These are phyloP conservation scores for Lathyrus sativus DNA, from an alignment of 306 rosid genomes.

Conservation along the genomic window DNA sequence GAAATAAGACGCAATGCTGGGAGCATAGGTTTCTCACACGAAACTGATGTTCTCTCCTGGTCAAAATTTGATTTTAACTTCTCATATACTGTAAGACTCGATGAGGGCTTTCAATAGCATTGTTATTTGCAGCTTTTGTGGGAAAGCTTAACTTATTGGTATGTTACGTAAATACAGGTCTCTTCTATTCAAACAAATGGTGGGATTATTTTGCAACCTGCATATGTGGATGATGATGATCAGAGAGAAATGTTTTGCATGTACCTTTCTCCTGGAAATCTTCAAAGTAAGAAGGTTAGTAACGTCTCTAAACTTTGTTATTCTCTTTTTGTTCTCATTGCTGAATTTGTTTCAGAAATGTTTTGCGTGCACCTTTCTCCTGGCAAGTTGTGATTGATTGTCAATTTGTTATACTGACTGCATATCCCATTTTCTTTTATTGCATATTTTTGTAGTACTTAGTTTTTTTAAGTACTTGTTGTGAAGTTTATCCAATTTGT, in stretches of 20 bases:
- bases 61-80: constrained; percentile 60
- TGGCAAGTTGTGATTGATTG: no score
- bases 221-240: constrained; percentile 62
- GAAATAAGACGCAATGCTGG: constrained; percentile 56
- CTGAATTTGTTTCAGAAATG: not conserved
- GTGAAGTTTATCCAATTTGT: constrained; percentile 22
- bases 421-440: no score
- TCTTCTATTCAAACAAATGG: constrained; percentile 61
- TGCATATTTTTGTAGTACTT: not conserved
- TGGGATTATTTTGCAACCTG: constrained; percentile 58
- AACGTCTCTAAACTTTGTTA: constrained; percentile 1
- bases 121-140: constrained; percentile 27
- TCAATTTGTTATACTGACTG: no score
- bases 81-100: constrained; percentile 61
- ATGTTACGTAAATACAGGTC: constrained; percentile 50
- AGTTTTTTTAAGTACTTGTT: not conserved
- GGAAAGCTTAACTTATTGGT: constrained; percentile 35
- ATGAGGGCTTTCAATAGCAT: constrained; percentile 6
- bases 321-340: constrained; percentile 21
- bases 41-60: constrained; percentile 65
- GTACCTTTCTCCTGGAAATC: constrained; percentile 66
- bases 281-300: constrained; percentile 58
- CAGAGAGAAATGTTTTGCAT: constrained; percentile 73
- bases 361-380: no score
- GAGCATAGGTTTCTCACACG: constrained; percentile 53